Percentiles rank a stretch among this genome's conserved stretches.
Evolutionary conservation across 106 monocot species (phyloP).

Genomic region (Platanthera zijinensis): DNA sequence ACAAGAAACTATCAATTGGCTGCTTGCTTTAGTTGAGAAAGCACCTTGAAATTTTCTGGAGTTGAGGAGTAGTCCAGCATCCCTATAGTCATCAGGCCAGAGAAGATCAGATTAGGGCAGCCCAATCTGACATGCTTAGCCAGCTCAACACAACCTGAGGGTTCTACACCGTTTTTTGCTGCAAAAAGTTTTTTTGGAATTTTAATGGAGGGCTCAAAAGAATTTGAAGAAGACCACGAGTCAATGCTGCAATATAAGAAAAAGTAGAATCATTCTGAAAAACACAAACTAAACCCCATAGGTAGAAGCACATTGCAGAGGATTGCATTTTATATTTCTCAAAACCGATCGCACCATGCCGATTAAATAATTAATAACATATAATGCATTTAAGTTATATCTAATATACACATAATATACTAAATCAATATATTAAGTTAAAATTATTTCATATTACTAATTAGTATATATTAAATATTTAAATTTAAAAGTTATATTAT

Average conservation of each 20-base stretch:
- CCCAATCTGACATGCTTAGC: constrained; percentile 71
- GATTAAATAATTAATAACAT: too few relatives aligned
- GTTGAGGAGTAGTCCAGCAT: constrained; percentile 90
- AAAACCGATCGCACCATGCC: too few relatives aligned
- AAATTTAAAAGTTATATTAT: too few relatives aligned
- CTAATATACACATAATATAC: too few relatives aligned
- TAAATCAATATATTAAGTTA: too few relatives aligned
- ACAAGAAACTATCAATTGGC: background rate
- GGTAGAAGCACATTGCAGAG: background rate
- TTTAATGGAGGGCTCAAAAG: background rate
- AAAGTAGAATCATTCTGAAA: background rate
- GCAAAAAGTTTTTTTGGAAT: constrained; percentile 12
- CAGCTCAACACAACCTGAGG: constrained; percentile 62
- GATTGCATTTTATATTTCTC: background rate
- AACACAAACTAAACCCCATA: background rate
- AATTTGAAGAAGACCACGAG: background rate
- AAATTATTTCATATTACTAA: too few relatives aligned
- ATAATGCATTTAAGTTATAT: too few relatives aligned
- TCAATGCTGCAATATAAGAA: background rate
- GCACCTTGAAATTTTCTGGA: constrained; percentile 90
- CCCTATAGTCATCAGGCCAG: constrained; percentile 98
- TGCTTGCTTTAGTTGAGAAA: background rate
- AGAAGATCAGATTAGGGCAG: constrained; percentile 81
- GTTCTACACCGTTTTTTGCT: constrained; percentile 94
- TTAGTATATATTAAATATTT: too few relatives aligned